Conservation (phyloP, 2,329 filamentous ascomycete species). For the Karstenula rhodostoma region DNA sequence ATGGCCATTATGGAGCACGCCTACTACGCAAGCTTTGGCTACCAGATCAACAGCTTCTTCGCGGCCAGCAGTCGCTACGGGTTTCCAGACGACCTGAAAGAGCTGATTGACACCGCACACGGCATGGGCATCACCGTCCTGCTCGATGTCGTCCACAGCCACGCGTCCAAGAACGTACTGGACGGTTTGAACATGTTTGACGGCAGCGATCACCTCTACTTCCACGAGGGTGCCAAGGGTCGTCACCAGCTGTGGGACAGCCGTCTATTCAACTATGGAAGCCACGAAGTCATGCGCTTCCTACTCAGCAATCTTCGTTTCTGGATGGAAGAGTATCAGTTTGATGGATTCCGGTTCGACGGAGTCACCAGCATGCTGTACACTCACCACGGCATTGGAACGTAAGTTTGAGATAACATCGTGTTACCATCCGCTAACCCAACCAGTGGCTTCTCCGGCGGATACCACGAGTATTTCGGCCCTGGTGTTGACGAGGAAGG, state of each 20-base stretch:
- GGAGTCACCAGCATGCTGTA: slow-evolving; percentile 99
- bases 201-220: slow-evolving; percentile 93
- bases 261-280: slow-evolving; percentile 95
- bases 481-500: slow-evolving; percentile 89
- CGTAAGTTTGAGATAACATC: slow-evolving; percentile 65
- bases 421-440: slow-evolving; percentile 26
- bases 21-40: slow-evolving; percentile 98
- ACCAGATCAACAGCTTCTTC: slow-evolving; percentile 99
- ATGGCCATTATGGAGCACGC: slow-evolving; percentile 99
- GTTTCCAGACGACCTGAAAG: slow-evolving; percentile 91
- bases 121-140: slow-evolving; percentile 89
- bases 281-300: slow-evolving; percentile 94
- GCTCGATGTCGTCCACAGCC: slow-evolving; percentile 95
- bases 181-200: slow-evolving; percentile 97
- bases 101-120: slow-evolving; percentile 94
- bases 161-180: slow-evolving; percentile 95
- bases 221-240: slow-evolving; percentile 85
- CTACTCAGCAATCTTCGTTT: slow-evolving; percentile 93
- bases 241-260: slow-evolving; percentile 96
- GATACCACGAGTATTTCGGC: slow-evolving; percentile 98
- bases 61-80: slow-evolving; percentile 96
- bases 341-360: slow-evolving; percentile 97
- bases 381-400: slow-evolving; percentile 93
- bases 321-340: slow-evolving; percentile 98
- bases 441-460: slow-evolving; percentile 87